Base-by-base conservation (phyloP, 768 basidiomycete genomes). In the Tremella mesenterica region DNA sequence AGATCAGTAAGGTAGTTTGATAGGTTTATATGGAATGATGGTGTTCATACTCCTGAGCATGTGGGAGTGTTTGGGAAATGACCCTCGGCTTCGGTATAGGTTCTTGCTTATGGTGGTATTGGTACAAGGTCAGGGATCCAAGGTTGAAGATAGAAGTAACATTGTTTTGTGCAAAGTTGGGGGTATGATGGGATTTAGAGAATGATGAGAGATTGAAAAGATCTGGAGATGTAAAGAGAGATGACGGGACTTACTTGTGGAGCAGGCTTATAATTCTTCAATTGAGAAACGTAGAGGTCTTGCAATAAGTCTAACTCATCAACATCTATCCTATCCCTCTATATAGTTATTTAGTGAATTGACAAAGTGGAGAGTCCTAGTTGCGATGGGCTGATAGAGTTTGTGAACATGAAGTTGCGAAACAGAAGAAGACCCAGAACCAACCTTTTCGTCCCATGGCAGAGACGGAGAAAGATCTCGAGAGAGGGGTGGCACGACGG, bases 241-340 rank as follows among this genome's bases (percentile, higher is more conserved):
- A 27, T 4, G 26, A 47, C 8, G 20, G 26, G n/a, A 79, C 87
- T 73, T 65, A 91, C 90, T 43, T 71, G 73, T 4, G 81, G 76
- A 30, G 82, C 76, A 34, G 87, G 79, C 78, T 88, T 93, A 82
- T 92, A 97, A 4, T 81, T 74, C 76, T 86, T 92, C 66, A 97
- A 79, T 77, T 93, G 86, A 69, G 80, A 83, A 63, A 97, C 64
- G 76, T 96, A 97, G 52, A 95, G 73, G 59, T 95, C 90, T 80
- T 92, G 87, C 49, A 96, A 79, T 70, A 92, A 78, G 78, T 95
- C 92, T 95, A 71, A 29, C 8, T 16, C 36, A 20, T 18, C 27
- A 14, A 7, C 39, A 29, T 26, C 33, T 13, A 47, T 21, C 12
- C 36, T 31, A 31, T 21, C 21, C 26, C 16, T 29, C 4, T n/a